Evolutionary conservation across 441 rosid species (phyloP).

Genomic region (Mallotus repandus): DNA sequence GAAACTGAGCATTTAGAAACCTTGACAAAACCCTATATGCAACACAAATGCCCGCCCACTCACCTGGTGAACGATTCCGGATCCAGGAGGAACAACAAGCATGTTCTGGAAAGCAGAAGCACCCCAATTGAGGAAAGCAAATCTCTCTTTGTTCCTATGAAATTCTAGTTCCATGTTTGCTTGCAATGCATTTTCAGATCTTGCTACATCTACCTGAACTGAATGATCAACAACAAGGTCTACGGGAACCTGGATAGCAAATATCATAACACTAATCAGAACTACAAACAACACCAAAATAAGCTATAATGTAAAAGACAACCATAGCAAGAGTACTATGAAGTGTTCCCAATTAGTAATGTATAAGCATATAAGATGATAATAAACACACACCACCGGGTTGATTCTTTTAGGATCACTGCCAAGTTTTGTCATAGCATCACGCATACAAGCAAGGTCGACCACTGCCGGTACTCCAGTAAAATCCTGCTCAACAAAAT

Average conservation of each 20-base stretch:
- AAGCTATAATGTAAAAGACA: constrained; percentile 1
- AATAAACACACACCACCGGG: constrained; percentile 55
- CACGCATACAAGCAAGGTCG: constrained; percentile 99
- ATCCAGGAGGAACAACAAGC: constrained; percentile 99
- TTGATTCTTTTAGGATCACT: constrained; percentile 90
- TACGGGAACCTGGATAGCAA: constrained; percentile 75
- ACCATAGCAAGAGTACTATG: not conserved
- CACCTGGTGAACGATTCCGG: constrained; percentile 99
- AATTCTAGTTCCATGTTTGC: constrained; percentile 94
- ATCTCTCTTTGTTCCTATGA: constrained; percentile 94
- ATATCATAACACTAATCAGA: not conserved
- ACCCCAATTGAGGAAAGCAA: constrained; percentile 98
- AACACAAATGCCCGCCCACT: not conserved
- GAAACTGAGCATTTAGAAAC: too few relatives aligned
- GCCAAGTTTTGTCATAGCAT: constrained; percentile 92
- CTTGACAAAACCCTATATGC: too few relatives aligned
- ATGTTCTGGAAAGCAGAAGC: constrained; percentile 85
- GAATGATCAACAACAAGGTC: constrained; percentile 99
- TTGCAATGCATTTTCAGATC: constrained; percentile 93
- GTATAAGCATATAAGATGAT: not conserved
- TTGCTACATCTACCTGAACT: constrained; percentile 92
- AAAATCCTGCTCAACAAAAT: constrained; percentile 64
- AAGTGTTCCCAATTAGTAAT: not conserved
- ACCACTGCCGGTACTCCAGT: constrained; percentile 99
- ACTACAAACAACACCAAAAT: not conserved